Conservation (phyloP, 2,329 filamentous ascomycete species). For the Geosmithia flava region DNA sequence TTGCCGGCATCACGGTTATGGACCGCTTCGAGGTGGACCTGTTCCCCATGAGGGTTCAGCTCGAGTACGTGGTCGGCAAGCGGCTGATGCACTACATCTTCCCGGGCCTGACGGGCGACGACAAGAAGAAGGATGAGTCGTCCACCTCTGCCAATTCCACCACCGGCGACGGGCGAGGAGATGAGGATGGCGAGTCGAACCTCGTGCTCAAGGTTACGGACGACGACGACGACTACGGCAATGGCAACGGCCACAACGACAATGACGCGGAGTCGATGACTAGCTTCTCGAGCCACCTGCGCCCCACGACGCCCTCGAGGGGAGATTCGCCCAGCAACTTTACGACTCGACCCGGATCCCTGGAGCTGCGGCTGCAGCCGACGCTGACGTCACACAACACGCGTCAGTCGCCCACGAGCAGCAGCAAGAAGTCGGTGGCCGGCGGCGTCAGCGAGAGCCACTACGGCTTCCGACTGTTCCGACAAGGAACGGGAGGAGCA, state of each 20-base stretch:
- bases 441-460: slow-evolving; percentile 34
- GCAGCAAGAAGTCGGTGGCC: slow-evolving; percentile 31
- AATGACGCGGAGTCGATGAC: slow-evolving; percentile 27
- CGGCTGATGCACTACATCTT: slow-evolving; percentile 96
- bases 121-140: slow-evolving; percentile 23
- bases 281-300: slow-evolving; percentile 19
- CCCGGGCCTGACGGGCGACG: slow-evolving; percentile 59
- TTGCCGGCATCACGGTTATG: slow-evolving; percentile 93
- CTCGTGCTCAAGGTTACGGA: slow-evolving; percentile 34
- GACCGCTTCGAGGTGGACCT: slow-evolving; percentile 93
- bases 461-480: slow-evolving; percentile 40
- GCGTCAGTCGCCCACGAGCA: slow-evolving; percentile 12
- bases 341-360: slow-evolving; percentile 54
- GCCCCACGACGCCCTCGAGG: slow-evolving; percentile 19
- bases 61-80: slow-evolving; percentile 86
- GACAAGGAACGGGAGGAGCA: slow-evolving; percentile 9
- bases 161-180: slow-evolving; percentile 4
- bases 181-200: slow-evolving; percentile 46
- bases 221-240: slow-evolving; percentile 24
- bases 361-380: slow-evolving; percentile 73
- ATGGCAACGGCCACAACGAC: slow-evolving; percentile 13
- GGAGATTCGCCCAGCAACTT: slow-evolving; percentile 37
- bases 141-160: not conserved
- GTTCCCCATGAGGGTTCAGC: slow-evolving; percentile 84
- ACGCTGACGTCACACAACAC: slow-evolving; percentile 54